Base-by-base conservation (phyloP, 208 protist species). In the Strigomonas galati region DNA sequence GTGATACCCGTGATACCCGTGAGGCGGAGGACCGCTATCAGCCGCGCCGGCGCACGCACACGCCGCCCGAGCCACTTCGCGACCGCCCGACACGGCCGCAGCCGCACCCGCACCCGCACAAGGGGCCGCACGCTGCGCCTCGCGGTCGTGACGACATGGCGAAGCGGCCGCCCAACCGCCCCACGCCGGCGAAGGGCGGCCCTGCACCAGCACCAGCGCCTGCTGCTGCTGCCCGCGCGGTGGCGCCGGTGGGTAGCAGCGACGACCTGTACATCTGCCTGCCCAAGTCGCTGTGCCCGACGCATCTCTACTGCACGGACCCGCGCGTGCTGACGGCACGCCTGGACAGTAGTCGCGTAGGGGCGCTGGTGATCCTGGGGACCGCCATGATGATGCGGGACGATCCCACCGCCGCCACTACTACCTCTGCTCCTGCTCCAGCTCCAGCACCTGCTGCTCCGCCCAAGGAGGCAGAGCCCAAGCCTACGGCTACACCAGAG, bases 211-310 rank as follows among this genome's bases (percentile, higher is more conserved):
- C 15, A 24, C 14, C 21, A 1, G 3, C 32, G 35, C 37, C 12
- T 65, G 21, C 7, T n/a, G 49, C 28, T 30, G 4, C 40, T 43
- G 30, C 59, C 17, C 40, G 35, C 53, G 9, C 32, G 15, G 17
- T 63, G 12, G 17, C 32, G 53, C 27, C 55, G 7, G 46, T 24
- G 17, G 21, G 9, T 14, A n/a, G 9, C 28, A 17, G 4, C n/a
- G 17, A 19, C 31, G 74, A 76, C 10, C 21, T 56, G 10, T 79
- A 72, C 58, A 65, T 79, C 30, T 79, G 74, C 53, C 14, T 79
- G 5, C 74, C 74, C 24, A 60, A 68, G 35, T 43, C 64, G 1
- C 68, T 79, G 12, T 79, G 74, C 40, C 74, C 74, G 0, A 49
- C 58, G 5, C 67, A 74, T 56, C 55, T 65, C 23, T 69, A 64